Percentiles rank a stretch among this genome's conserved stretches.
Evolutionary conservation across 2,329 filamentous ascomycete species (phyloP).

Genomic region (Trichoderma aggressivum): DNA sequence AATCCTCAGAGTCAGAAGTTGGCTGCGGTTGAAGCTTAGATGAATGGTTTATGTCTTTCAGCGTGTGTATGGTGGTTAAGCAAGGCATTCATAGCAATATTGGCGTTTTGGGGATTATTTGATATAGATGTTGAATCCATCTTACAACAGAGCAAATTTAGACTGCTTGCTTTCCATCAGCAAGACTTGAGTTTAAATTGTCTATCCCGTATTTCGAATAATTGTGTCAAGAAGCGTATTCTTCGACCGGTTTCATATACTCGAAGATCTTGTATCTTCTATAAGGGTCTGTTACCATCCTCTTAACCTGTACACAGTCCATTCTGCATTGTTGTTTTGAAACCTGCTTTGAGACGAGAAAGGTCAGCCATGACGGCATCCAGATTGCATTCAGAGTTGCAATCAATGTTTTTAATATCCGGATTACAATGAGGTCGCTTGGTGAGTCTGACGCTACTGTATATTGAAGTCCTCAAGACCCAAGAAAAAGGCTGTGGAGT

Average conservation of each 20-base stretch:
- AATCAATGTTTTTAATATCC: too few relatives aligned
- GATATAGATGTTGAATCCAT: neutral
- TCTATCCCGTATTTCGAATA: neutral
- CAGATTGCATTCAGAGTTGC: too few relatives aligned
- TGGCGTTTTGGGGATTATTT: neutral
- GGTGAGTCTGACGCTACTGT: too few relatives aligned
- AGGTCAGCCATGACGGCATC: fast-evolving
- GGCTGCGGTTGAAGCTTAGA: neutral
- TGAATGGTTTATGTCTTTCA: neutral
- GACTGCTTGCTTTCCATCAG: neutral
- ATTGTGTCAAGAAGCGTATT: neutral
- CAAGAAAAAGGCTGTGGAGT: too few relatives aligned
- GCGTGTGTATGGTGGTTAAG: neutral
- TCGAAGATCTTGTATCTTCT: neutral
- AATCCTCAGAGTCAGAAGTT: neutral
- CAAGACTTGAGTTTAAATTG: neutral
- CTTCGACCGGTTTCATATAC: neutral
- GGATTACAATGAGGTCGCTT: too few relatives aligned
- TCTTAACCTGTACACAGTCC: neutral
- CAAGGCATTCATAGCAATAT: neutral
- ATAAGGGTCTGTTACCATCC: fast-evolving
- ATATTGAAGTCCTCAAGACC: too few relatives aligned
- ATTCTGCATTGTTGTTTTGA: too few relatives aligned
- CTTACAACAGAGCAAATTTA: neutral
- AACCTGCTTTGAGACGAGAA: too few relatives aligned